phyloP scores from a whole-genome alignment of 129 eudicot species.

The sunflower (Helianthus annuus) region DNA sequence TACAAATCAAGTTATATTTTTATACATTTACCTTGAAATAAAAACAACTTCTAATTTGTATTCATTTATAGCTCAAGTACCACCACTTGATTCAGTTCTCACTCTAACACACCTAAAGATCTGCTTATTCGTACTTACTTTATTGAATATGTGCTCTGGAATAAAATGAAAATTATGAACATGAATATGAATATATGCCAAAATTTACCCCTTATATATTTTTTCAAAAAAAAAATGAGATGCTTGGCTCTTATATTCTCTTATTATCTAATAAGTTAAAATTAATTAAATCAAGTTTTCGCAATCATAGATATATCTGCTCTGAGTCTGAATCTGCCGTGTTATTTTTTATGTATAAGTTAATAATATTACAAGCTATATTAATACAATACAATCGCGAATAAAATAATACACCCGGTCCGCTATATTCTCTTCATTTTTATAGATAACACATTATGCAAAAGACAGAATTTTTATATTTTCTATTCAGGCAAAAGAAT shows the following conservation, averaged over 20 bases:
- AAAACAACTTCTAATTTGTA: neutral
- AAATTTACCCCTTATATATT: conserved; percentile 18
- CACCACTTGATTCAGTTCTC: conserved; percentile 8
- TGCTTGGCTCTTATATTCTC: conserved; percentile 28
- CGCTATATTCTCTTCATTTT: neutral
- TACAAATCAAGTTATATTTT: neutral
- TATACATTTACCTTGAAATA: neutral
- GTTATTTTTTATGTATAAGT: too few relatives aligned
- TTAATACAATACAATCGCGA: conserved; percentile 3
- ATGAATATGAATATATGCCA: conserved; percentile 38
- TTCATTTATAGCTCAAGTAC: neutral
- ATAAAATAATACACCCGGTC: neutral
- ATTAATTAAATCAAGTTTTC: neutral
- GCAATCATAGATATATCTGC: neutral
- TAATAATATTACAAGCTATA: neutral
- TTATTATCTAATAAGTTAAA: conserved; percentile 24
- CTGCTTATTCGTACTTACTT: conserved; percentile 33
- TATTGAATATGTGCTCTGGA: conserved; percentile 32
- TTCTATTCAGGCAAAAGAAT: neutral
- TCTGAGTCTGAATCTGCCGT: too few relatives aligned
- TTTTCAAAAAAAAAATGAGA: neutral
- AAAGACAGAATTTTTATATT: conserved; percentile 7
- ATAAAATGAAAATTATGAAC: conserved; percentile 33
- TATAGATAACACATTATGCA: conserved; percentile 23
- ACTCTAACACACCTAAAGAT: conserved; percentile 22